These are phyloP conservation scores for Magnolia changhungtana DNA, from an alignment of 164 flowering plant genomes.

Conservation along the genomic window DNA sequence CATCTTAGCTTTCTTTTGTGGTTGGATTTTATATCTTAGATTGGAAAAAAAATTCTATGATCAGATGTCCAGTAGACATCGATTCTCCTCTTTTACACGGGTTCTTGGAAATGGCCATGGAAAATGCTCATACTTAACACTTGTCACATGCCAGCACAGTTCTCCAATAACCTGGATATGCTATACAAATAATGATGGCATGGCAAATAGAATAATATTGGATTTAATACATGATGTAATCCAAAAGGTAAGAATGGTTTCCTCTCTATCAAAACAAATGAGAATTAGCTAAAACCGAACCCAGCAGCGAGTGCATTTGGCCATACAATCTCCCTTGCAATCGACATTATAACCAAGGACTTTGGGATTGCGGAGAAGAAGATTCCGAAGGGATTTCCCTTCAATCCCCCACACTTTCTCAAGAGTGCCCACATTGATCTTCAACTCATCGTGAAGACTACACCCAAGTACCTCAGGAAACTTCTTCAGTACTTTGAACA, in stretches of 20 bases:
- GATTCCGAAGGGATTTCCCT: constrained; percentile 66
- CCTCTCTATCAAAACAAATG: neutral
- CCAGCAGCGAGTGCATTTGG: constrained; percentile 95
- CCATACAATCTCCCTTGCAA: constrained; percentile 91
- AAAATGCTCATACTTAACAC: neutral
- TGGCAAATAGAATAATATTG: neutral
- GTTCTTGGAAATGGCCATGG: neutral
- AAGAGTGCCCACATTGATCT: constrained; percentile 50
- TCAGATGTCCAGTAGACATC: neutral
- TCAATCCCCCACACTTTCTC: constrained; percentile 79
- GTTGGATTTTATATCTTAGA: neutral
- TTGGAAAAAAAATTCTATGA: neutral
- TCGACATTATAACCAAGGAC: constrained; percentile 87
- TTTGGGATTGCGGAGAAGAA: constrained; percentile 87
- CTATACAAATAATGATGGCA: neutral
- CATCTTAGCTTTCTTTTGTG: too few species aligned
- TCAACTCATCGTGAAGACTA: constrained; percentile 64
- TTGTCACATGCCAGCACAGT: neutral
- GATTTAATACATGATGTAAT: neutral
- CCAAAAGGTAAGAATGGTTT: neutral
- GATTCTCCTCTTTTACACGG: too few species aligned
- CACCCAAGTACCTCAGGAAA: constrained; percentile 98
- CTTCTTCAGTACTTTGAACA: constrained; percentile 76
- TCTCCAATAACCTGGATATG: neutral
- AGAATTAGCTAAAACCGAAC: constrained; percentile 61